Evolutionary conservation across 2,329 filamentous ascomycete genomes (phyloP).

Genomic region (Trichoderma sp.): DNA sequence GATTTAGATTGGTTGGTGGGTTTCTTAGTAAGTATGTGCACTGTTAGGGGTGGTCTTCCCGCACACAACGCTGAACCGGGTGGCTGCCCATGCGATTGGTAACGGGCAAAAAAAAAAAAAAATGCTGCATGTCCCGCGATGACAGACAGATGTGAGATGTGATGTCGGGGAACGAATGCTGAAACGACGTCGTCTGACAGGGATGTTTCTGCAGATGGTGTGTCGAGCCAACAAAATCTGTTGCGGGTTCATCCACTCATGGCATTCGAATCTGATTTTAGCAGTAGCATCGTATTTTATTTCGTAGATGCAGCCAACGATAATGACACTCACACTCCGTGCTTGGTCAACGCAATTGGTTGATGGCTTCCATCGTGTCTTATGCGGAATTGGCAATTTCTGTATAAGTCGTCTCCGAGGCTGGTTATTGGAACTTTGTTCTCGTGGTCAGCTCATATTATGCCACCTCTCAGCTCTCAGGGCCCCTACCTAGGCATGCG

Average conservation of each 20-base stretch:
- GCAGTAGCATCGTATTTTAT: not conserved
- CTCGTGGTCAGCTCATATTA: not conserved
- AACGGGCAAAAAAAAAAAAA: conserved; percentile 25
- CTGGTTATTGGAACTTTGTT: not conserved
- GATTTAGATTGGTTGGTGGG: not conserved
- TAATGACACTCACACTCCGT: not conserved
- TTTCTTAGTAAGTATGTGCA: conserved; percentile 14
- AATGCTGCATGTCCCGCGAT: conserved; percentile 27
- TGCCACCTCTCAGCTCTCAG: not conserved
- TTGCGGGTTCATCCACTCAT: conserved; percentile 1
- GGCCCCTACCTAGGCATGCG: not conserved
- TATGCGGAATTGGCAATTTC: not conserved
- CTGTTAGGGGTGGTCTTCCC: conserved; percentile 11
- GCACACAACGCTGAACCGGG: conserved; percentile 6
- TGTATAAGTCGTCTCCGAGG: not conserved
- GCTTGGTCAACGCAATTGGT: not conserved
- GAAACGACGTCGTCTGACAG: conserved; percentile 22
- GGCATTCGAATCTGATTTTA: not conserved
- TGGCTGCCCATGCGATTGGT: conserved; percentile 28
- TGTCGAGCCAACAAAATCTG: conserved; percentile 22
- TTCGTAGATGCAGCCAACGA: not conserved
- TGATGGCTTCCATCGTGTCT: not conserved
- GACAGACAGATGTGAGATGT: conserved; percentile 30
- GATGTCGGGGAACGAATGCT: conserved; percentile 28
- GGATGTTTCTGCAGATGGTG: conserved; percentile 16